Conservation (phyloP, 805 yeast genomes). For the Schwanniomyces occidentalis region DNA sequence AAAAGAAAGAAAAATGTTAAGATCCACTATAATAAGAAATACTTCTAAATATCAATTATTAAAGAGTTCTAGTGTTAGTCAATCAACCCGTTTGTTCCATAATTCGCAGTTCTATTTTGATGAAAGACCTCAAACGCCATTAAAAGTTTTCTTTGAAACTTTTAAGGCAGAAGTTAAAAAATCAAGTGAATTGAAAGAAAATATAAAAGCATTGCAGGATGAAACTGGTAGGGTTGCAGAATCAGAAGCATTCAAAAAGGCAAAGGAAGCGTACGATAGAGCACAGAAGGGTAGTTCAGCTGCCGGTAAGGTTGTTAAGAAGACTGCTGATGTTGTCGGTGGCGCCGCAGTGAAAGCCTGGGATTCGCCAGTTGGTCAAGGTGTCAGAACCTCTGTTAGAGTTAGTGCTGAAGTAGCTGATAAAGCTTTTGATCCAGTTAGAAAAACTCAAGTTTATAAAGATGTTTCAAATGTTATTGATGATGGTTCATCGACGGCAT, state of each 20-base stretch:
- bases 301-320: constrained; percentile 70
- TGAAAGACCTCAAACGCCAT: constrained; percentile 62
- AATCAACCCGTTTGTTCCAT: constrained; percentile 16
- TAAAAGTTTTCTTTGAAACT: constrained; percentile 91
- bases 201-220: constrained; percentile 91
- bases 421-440: constrained; percentile 88
- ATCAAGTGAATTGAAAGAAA: constrained; percentile 83
- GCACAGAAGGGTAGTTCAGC: constrained; percentile 76
- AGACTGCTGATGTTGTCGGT: constrained; percentile 94
- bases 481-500: constrained; percentile 84
- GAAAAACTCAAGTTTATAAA: constrained; percentile 85
- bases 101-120: constrained; percentile 12
- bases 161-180: constrained; percentile 90
- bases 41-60: constrained; percentile 2
- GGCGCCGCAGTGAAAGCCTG: constrained; percentile 88
- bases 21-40: constrained; percentile 6
- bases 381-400: constrained; percentile 82
- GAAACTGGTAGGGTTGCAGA: constrained; percentile 95
- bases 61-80: background rate
- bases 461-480: constrained; percentile 86
- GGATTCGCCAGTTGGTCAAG: constrained; percentile 92
- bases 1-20: constrained; percentile 5
- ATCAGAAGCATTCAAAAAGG: constrained; percentile 88
- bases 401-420: constrained; percentile 84
- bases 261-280: constrained; percentile 85